phyloP scores from a whole-genome alignment of 208 protist genomes.

The Trichomonas tenax region DNA sequence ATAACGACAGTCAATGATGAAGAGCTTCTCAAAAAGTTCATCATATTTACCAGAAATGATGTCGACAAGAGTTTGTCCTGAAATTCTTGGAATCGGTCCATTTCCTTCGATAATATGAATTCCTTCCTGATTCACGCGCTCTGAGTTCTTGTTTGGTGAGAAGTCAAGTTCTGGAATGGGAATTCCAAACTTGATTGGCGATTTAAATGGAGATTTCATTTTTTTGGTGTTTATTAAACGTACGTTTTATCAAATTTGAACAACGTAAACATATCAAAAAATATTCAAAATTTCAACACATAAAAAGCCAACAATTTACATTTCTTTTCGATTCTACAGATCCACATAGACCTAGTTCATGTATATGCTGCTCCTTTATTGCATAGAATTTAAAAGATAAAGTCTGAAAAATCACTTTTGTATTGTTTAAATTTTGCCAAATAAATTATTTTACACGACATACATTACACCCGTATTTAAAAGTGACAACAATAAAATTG shows the following conservation, averaged over 20 bases:
- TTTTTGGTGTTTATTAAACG: not conserved
- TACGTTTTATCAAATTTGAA: not conserved
- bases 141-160: not conserved
- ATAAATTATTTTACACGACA: too few relatives aligned
- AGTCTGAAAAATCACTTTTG: too few relatives aligned
- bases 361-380: too few relatives aligned
- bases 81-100: not conserved
- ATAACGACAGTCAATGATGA: slow-evolving; percentile 26
- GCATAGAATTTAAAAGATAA: too few relatives aligned
- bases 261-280: not conserved
- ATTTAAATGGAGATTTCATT: not conserved
- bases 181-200: not conserved
- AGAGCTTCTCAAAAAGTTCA: not conserved
- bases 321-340: too few relatives aligned
- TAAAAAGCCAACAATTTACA: too few relatives aligned
- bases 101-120: not conserved
- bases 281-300: too few relatives aligned
- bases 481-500: too few relatives aligned
- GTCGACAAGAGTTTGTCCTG: not conserved
- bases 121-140: not conserved
- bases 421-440: too few relatives aligned
- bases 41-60: not conserved
- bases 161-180: not conserved
- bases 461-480: too few relatives aligned
- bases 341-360: too few relatives aligned